Conservation (phyloP, 257 asterid species). For the Thymus quinquecostatus region DNA sequence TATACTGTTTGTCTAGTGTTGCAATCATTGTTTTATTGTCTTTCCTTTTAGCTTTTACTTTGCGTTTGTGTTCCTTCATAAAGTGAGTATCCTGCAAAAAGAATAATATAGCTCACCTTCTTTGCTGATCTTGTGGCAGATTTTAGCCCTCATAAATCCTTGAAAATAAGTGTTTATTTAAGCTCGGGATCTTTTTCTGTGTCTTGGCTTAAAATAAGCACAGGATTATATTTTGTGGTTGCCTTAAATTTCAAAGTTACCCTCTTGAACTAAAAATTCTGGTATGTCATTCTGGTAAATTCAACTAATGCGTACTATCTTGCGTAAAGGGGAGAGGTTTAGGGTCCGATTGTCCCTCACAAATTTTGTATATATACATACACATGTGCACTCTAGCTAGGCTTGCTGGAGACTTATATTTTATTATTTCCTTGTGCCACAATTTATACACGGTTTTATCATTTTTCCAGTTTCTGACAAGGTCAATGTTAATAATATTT, state of each 20-base stretch:
- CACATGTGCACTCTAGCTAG: background rate
- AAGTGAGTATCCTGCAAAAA: background rate
- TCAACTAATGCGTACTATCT: background rate
- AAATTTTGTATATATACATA: background rate
- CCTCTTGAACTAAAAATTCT: slow-evolving; percentile 1
- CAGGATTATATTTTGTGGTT: background rate
- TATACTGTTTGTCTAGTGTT: background rate
- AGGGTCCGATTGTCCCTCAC: background rate
- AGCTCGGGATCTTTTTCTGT: background rate
- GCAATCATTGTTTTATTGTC: background rate
- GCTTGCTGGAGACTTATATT: background rate
- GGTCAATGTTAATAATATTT: background rate
- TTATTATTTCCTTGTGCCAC: slow-evolving; percentile 5
- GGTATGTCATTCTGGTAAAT: background rate
- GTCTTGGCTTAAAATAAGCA: background rate
- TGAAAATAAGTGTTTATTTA: background rate
- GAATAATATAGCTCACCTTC: slow-evolving; percentile 18
- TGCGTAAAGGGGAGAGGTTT: background rate
- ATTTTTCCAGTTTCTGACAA: slow-evolving; percentile 2
- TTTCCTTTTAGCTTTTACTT: background rate
- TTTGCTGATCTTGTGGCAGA: slow-evolving; percentile 1
- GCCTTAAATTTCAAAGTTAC: background rate
- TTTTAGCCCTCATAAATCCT: background rate
- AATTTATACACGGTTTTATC: slow-evolving; percentile 10
- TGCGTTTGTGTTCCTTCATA: background rate